Evolutionary conservation across 1,284 basidiomycete species (phyloP).

Genomic region (Cryptococcus hybrid): DNA sequence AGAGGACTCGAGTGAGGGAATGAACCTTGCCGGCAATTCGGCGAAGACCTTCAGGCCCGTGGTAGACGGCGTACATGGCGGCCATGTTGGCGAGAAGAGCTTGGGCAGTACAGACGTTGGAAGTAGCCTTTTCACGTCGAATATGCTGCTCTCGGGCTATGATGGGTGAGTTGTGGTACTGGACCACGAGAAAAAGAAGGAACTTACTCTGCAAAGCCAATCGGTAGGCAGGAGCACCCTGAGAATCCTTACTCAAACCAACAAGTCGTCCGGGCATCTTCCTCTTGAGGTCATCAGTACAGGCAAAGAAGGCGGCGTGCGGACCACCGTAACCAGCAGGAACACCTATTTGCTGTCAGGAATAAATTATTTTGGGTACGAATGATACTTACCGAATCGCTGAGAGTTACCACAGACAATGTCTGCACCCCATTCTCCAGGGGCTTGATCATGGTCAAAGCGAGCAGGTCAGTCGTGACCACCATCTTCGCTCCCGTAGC

Average conservation of each 20-base stretch:
- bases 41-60: conserved; percentile 82
- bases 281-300: conserved; percentile 86
- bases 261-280: conserved; percentile 97
- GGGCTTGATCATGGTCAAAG: conserved; percentile 92
- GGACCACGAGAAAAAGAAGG: not conserved
- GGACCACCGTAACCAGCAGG: conserved; percentile 88
- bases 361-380: conserved; percentile 29
- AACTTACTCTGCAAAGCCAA: conserved; percentile 85
- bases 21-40: conserved; percentile 90
- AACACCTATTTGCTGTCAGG: conserved; percentile 51
- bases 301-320: conserved; percentile 95
- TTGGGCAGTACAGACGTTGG: conserved; percentile 88
- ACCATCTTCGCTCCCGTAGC: conserved; percentile 73
- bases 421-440: conserved; percentile 98
- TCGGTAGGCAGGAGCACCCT: conserved; percentile 85
- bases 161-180: not conserved
- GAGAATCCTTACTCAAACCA: conserved; percentile 80
- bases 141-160: conserved; percentile 94
- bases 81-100: conserved; percentile 96
- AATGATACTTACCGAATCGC: conserved; percentile 62
- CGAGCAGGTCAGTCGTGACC: conserved; percentile 88
- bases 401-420: conserved; percentile 93
- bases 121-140: conserved; percentile 91
- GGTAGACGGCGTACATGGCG: conserved; percentile 96
- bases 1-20: conserved; percentile 79